phyloP scores from a whole-genome alignment of 208 protist genomes.

The Crithidia brevicula region DNA sequence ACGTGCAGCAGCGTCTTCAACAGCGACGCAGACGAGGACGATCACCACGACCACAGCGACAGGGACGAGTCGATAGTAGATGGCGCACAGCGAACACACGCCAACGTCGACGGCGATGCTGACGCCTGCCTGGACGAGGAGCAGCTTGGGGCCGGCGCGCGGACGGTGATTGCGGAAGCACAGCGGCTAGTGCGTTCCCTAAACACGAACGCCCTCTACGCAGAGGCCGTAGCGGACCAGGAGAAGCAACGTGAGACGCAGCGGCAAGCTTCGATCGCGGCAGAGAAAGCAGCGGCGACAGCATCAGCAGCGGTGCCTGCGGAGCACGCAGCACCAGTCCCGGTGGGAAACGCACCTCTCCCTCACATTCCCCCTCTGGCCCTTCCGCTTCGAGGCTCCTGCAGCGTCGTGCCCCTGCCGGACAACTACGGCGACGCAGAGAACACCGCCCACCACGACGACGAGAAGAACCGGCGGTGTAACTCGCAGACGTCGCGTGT shows the following conservation, averaged over 20 bases:
- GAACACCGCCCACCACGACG: neutral
- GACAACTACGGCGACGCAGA: conserved; percentile 18
- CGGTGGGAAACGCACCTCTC: neutral
- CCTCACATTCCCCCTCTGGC: conserved; percentile 1
- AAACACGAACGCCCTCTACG: conserved; percentile 17
- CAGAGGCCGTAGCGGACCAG: conserved; percentile 21
- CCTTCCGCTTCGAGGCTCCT: neutral
- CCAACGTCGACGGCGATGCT: neutral
- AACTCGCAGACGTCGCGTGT: conserved; percentile 26
- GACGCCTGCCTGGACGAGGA: neutral
- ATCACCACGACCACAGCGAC: conserved; percentile 4
- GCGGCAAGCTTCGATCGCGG: neutral
- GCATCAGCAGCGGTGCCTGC: neutral
- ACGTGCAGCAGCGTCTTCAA: conserved; percentile 51
- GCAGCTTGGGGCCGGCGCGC: neutral
- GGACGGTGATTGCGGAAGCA: conserved; percentile 1
- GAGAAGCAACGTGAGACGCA: neutral
- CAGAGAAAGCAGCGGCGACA: neutral
- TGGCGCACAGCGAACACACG: too few relatives aligned
- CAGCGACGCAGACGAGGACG: conserved; percentile 16
- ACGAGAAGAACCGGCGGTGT: conserved; percentile 3
- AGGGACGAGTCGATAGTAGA: too few relatives aligned
- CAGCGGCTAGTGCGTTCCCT: conserved; percentile 8
- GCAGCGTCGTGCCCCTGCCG: conserved; percentile 27
- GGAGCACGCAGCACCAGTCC: neutral